phyloP scores from a whole-genome alignment of 148 eudicot genomes.

The Fagopyrum homotropicum region DNA sequence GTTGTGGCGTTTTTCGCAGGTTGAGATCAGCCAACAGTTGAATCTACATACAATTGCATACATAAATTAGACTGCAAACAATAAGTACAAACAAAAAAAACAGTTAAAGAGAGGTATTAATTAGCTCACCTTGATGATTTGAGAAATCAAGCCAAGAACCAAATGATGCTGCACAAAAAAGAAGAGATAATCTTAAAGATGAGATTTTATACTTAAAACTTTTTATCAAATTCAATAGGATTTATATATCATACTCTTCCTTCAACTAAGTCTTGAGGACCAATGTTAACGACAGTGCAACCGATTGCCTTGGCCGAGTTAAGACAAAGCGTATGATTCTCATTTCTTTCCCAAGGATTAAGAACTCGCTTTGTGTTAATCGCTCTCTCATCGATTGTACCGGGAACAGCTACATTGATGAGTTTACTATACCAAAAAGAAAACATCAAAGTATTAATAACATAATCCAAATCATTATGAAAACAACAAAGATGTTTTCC shows the following conservation, averaged over 20 bases:
- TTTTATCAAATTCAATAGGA: not conserved
- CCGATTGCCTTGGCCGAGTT: constrained; percentile 98
- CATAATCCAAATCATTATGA: not conserved
- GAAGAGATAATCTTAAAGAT: not conserved
- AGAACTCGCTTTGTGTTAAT: constrained; percentile 77
- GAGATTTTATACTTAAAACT: not conserved
- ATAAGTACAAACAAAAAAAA: not conserved
- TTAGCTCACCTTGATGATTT: constrained; percentile 1
- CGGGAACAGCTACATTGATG: constrained; percentile 21
- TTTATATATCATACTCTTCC: constrained; percentile 69
- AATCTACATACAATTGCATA: not conserved
- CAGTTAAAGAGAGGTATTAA: not conserved
- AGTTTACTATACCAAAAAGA: constrained; percentile 60
- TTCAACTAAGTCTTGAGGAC: constrained; percentile 89
- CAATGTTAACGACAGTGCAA: constrained; percentile 95
- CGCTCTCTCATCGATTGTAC: constrained; percentile 86
- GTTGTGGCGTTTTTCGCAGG: not conserved
- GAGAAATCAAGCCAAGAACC: constrained; percentile 6
- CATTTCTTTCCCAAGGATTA: constrained; percentile 96
- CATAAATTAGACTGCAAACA: constrained; percentile 1
- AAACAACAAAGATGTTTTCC: not conserved
- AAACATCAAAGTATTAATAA: not conserved
- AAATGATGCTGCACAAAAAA: not conserved
- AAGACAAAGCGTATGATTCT: constrained; percentile 18
- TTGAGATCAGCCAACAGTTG: constrained; percentile 4